These are phyloP conservation scores for Phylloporus arenicola DNA, from an alignment of 768 basidiomycete genomes.

Conservation along the genomic window DNA sequence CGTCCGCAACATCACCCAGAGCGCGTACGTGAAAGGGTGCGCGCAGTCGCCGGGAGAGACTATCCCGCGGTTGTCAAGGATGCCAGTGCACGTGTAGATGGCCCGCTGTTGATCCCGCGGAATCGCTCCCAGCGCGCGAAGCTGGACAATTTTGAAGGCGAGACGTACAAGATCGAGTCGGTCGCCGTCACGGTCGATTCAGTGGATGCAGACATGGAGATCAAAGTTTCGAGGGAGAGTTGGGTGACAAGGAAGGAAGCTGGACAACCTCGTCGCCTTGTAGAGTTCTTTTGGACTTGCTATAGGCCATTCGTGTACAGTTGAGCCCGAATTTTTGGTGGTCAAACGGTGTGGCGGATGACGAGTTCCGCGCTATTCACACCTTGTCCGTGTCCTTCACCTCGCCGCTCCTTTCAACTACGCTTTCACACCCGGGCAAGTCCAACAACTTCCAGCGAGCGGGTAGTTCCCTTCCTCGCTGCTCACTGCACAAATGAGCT, in stretches of 20 bases:
- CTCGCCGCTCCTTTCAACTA: conserved; percentile 18
- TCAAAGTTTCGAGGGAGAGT: not conserved
- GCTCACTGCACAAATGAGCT: conserved; percentile 19
- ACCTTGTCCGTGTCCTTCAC: conserved; percentile 5
- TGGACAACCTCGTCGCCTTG: not conserved
- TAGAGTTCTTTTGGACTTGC: not conserved
- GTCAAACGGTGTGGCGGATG: conserved; percentile 9
- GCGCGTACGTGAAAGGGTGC: not conserved
- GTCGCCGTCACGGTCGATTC: not conserved
- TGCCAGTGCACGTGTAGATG: not conserved
- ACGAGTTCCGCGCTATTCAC: conserved; percentile 12
- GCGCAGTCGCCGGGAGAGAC: not conserved
- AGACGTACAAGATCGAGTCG: not conserved
- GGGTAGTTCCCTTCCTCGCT: conserved; percentile 2
- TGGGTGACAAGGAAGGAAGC: not conserved
- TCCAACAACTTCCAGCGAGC: not conserved
- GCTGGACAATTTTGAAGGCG: not conserved
- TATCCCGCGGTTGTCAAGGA: not conserved
- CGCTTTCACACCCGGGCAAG: not conserved
- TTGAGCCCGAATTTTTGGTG: not conserved
- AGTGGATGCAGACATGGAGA: not conserved
- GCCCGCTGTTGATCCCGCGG: not conserved
- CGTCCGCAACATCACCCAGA: not conserved
- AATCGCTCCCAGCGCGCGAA: not conserved
- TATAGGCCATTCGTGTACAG: not conserved